Base-by-base conservation (phyloP, 768 basidiomycete species). In the Naematelia aurantialba region DNA sequence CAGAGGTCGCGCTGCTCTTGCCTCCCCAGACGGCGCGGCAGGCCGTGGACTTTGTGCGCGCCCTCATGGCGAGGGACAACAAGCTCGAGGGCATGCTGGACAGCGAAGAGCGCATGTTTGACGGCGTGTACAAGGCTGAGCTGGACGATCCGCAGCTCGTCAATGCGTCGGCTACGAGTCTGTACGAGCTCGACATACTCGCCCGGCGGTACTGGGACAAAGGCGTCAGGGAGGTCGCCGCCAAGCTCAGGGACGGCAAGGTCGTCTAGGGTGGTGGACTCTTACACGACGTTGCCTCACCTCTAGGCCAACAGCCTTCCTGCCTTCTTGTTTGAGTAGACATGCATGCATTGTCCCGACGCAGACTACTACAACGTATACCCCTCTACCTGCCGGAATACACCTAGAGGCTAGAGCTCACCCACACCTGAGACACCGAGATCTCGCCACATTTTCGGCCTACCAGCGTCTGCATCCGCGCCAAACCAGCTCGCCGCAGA, bases 81-180 rank as follows among this genome's bases (percentile, higher is more conserved):
- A 86, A 85, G 76, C 81, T 98, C 10, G 89, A 89, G 74, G 87
- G 86, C 27, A 81, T 99, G 63, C 79, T 99, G 24, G 84, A 86
- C 53, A 89, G 91, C 0, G 90, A 91, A 64, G 96, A 97, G 77
- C 82, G 91, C 58, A 84, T 83, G 29, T 83, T 82, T 53, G 87
- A 92, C 75, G 96, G 96, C 2, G 81, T 89, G 26, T 96, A 93
- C 77, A 83, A 87, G 25, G 83, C 88, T 0, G 86, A 91, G 53
- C 80, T 94, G 45, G 89, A 94, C 68, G 93, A 97, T 78, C 92
- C 92, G 8, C 78, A 78, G 60, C 59, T 79, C 31, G 67, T 70
- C 25, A 79, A 80, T 62, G 59, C 75, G 31, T 90, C 94, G 71
- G 88, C 85, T 49, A 86, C 89, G 29, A 88, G 84, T 46, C 87